Conservation (phyloP, 106 monocot genomes). For the Dendrobium catenatum region DNA sequence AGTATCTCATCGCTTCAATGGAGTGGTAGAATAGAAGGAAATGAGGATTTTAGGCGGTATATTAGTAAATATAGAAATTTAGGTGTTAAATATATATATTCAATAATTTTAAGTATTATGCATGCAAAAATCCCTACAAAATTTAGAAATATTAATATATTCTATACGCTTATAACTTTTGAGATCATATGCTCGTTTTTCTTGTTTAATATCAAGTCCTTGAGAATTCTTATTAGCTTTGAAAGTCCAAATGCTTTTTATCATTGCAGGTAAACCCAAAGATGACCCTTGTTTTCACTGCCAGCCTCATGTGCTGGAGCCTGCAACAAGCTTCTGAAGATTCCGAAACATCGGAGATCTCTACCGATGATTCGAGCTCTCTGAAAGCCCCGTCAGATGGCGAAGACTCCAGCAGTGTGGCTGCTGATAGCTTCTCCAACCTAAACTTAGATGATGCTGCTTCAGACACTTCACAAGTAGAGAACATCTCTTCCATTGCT, state of each 20-base stretch:
- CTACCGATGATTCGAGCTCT: constrained; percentile 12
- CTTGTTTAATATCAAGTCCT: no score
- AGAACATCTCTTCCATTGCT: constrained; percentile 24
- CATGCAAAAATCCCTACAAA: no score
- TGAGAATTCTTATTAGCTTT: no score
- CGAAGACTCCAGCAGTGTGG: constrained; percentile 24
- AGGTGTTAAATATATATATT: no score
- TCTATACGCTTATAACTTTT: no score
- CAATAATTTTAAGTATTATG: no score
- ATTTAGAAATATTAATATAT: no score
- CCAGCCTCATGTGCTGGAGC: constrained; percentile 72
- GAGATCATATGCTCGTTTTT: no score
- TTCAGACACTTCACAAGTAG: constrained; percentile 25
- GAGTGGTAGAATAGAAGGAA: no score
- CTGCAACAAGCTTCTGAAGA: constrained; percentile 23
- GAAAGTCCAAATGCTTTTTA: background rate
- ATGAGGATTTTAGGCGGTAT: no score
- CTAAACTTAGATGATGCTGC: constrained; percentile 39
- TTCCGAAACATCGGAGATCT: constrained; percentile 20
- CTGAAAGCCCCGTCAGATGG: constrained; percentile 14
- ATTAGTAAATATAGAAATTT: no score
- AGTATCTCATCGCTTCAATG: no score
- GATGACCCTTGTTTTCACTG: constrained; percentile 54
- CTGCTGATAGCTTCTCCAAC: constrained; percentile 32
- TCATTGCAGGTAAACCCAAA: constrained; percentile 49